Evolutionary conservation across 1,284 basidiomycete genomes (phyloP), one percentile per base, ranked within the genome.

Genomic region (Coniophora puteana): DNA sequence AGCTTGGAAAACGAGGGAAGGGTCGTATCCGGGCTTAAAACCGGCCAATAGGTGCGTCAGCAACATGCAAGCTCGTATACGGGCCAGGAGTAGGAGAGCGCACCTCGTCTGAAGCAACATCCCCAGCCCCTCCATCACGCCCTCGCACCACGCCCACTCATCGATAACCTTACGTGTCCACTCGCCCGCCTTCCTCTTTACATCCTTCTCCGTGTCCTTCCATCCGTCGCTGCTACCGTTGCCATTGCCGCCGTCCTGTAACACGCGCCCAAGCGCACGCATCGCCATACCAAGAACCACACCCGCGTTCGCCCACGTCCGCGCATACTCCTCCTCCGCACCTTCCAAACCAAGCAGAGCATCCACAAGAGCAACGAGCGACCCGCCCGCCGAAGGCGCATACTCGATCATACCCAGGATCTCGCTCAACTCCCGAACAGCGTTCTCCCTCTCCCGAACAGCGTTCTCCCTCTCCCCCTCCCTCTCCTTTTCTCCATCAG

Each of bases 131-230:
- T 66, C 62, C 23, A 91, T 51, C 1, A 79, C 76, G 41, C 65
- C 61, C 31, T 76, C 74, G 39, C 81, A 75, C 71, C 69, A 76
- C 4, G 61, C 61, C 85, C 84, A 91, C 26, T 63, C 68, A 28
- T 61, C 52, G 0, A 78, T 47, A 16, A 78, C 65, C 20, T 53
- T 56, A 44, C 49, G 61, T 2, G 65, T 67, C 78, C 80, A 85
- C 5, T 40, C 38, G 1, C 45, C 49, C 3, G 83, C 20, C 63
- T 10, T 57, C 35, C 10, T 58, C 58, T n/a, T 56, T 57, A 78
- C 77, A 76, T 47, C 45, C 43, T 6, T 21, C 17, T 8, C 17
- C 8, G n/a, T 20, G 16, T 57, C 72, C 66, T 31, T 59, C 41
- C 8, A 57, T 14, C 34, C 67, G 51, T 34, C 62, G 64, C 45